Evolutionary conservation across 441 rosid species (phyloP), one percentile per base, ranked within the genome.

Genomic region (Lepidium campestre): DNA sequence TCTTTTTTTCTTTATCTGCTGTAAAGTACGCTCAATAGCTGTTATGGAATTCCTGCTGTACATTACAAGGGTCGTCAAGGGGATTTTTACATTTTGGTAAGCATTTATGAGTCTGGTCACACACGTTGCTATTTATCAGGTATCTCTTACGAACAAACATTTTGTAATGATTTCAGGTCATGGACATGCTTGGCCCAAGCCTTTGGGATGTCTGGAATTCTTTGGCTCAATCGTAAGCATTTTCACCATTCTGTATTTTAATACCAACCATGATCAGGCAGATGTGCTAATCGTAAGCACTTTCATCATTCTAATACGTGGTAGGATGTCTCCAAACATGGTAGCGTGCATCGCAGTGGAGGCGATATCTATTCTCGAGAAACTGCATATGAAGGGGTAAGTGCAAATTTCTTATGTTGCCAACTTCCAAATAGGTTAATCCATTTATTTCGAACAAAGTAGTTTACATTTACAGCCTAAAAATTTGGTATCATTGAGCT

Each of bases 131-230:
- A 73, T 58, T 31, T 6, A 31, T n/a, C 35, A 71, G 27, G 34
- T 56, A 59, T 11, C 29, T 11, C 76, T 25, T 59, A 52, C 69
- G 41, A 76, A 47, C 57, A 59, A 58, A 41, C 8, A 20, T 18
- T 7, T 7, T 70, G 34, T 67, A 49, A 45, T 72, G 44, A 23
- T 79, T 74, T 81, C 85, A 93, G 98, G 97, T 93, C 56, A 93
- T 93, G 98, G 98, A 93, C 80, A 93, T 90, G 85, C 94, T 93
- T 47, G 98, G 97, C 10, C 98, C 97, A 20, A 93, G 97, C 75
- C 89, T 90, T 25, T 93, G 98, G 98, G 97, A 93, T 76, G 96
- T 93, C 69, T 93, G 97, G 97, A 93, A 93, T 72, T 77, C 85
- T 31, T 69, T 80, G 53, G 85, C 82, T 57, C 86, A 89, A 81